phyloP scores from a whole-genome alignment of 306 rosid genomes.

The Urtica urens region DNA sequence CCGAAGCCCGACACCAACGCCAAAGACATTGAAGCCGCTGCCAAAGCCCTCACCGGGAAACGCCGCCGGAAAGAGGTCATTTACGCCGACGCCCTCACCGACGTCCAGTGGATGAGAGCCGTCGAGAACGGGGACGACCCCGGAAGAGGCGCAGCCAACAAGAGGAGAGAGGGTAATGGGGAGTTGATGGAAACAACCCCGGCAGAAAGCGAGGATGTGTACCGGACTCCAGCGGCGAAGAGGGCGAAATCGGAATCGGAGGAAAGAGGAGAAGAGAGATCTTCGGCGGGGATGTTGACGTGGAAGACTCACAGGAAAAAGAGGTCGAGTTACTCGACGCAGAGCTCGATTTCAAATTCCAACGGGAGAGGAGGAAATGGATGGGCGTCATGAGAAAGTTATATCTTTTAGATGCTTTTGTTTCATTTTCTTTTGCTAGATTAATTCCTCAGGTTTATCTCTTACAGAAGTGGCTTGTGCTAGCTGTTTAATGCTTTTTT shows the following conservation, averaged over 20 bases:
- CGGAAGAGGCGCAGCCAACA: constrained; percentile 36
- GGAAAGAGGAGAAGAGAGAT: constrained; percentile 33
- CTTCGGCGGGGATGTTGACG: constrained; percentile 41
- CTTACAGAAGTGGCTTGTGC: constrained; percentile 16
- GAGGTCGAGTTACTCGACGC: constrained; percentile 61
- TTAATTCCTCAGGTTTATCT: constrained; percentile 6
- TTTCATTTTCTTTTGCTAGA: no score
- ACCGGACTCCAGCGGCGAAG: constrained; percentile 38
- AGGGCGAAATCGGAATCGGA: constrained; percentile 51
- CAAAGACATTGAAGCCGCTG: constrained; percentile 20
- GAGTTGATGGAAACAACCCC: constrained; percentile 40
- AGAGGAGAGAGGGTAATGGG: constrained; percentile 29
- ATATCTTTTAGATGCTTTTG: background rate
- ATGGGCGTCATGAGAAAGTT: constrained; percentile 59
- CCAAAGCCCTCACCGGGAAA: constrained; percentile 45
- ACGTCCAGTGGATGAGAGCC: constrained; percentile 85
- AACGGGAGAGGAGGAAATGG: constrained; percentile 63
- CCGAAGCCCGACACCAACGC: constrained; percentile 39
- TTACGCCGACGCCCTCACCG: constrained; percentile 80
- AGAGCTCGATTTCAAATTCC: constrained; percentile 45
- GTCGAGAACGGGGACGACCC: constrained; percentile 78
- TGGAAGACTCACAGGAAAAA: constrained; percentile 81
- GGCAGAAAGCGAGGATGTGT: constrained; percentile 50
- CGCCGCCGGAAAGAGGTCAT: constrained; percentile 80
- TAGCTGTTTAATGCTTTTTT: background rate